Evolutionary conservation across 441 rosid genomes (phyloP).

Genomic region (Adansonia grandidieri): DNA sequence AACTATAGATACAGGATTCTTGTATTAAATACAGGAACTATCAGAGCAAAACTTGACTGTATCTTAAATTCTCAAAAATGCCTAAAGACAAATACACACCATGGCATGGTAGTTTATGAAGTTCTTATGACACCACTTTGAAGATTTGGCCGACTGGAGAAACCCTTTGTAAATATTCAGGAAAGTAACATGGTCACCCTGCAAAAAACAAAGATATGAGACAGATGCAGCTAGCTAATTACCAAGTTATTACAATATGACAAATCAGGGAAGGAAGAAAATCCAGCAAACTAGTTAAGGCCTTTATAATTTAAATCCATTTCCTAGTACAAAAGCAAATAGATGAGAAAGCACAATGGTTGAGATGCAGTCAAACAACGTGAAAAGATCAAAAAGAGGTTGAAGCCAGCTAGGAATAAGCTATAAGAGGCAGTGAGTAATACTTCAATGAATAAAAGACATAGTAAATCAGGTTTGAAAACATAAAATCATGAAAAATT

Average conservation of each 20-base stretch:
- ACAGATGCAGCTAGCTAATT: background rate
- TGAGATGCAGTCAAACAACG: background rate
- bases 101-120: slow-evolving; percentile 83
- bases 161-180: slow-evolving; percentile 89
- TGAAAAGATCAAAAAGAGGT: background rate
- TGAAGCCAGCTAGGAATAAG: background rate
- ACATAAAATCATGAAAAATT: slow-evolving; percentile 1
- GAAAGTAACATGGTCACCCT: slow-evolving; percentile 96
- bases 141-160: slow-evolving; percentile 76
- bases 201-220: slow-evolving; percentile 35
- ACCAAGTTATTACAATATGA: slow-evolving; percentile 2
- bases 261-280: background rate
- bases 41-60: background rate
- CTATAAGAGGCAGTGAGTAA: background rate
- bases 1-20: background rate
- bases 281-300: background rate
- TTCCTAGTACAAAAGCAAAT: background rate
- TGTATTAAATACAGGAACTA: background rate
- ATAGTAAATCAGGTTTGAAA: background rate
- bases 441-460: background rate
- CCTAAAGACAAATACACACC: slow-evolving; percentile 45
- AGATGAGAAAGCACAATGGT: background rate
- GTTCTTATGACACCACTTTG: slow-evolving; percentile 86
- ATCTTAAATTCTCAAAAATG: background rate
- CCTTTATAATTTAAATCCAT: background rate